Percentiles rank a stretch among this genome's conserved stretches.
Evolutionary conservation across 148 eudicot genomes (phyloP).

Genomic region (Mesembryanthemum crystallinum): DNA sequence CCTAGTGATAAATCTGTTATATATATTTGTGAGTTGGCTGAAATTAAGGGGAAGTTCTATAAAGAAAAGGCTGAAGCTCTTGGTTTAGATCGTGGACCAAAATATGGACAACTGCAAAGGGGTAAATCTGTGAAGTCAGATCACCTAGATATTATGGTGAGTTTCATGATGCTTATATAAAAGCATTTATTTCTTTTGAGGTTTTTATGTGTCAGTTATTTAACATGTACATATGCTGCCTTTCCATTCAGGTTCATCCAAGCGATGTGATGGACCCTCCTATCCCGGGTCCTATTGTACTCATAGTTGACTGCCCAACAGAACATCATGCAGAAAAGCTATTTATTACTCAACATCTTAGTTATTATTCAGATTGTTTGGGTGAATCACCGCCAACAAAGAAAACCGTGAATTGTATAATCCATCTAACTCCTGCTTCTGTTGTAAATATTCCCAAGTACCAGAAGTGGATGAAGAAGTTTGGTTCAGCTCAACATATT

Average conservation of each 20-base stretch:
- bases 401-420: constrained; percentile 55
- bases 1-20: constrained; percentile 61
- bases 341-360: constrained; percentile 40
- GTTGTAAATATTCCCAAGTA: constrained; percentile 45
- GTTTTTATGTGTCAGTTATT: not conserved
- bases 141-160: constrained; percentile 52
- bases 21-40: constrained; percentile 68
- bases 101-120: constrained; percentile 53
- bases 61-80: constrained; percentile 63
- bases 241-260: constrained; percentile 58
- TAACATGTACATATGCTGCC: constrained; percentile 13
- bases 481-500: constrained; percentile 55
- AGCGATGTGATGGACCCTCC: constrained; percentile 64
- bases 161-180: constrained; percentile 2
- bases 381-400: constrained; percentile 33
- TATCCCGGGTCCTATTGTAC: constrained; percentile 65
- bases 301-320: constrained; percentile 77
- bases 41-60: constrained; percentile 68
- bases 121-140: constrained; percentile 66
- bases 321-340: constrained; percentile 47
- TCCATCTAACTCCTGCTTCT: constrained; percentile 58
- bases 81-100: constrained; percentile 56
- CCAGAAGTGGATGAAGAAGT: constrained; percentile 63
- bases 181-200: not conserved
- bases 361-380: constrained; percentile 37